Percentiles rank a stretch among this genome's conserved stretches.
These are phyloP conservation scores for Pseudogymnoascus sp. DNA, from an alignment of 2,329 filamentous ascomycete genomes.

Conservation along the genomic window DNA sequence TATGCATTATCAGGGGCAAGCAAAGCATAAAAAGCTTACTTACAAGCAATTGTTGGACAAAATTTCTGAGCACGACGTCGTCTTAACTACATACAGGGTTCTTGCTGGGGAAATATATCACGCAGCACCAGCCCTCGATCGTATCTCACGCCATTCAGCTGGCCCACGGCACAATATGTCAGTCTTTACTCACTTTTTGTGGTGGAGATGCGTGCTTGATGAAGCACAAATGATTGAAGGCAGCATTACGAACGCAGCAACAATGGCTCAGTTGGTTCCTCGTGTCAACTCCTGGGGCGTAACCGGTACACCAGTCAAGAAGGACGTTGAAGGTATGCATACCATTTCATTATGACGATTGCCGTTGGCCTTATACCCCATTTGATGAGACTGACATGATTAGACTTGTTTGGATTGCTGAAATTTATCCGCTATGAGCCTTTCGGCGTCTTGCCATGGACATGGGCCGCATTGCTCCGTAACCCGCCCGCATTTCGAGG, in stretches of 20 bases:
- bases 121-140: constrained; percentile 57
- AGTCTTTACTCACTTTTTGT: constrained; percentile 70
- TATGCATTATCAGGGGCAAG: constrained; percentile 46
- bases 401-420: constrained; percentile 72
- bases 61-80: constrained; percentile 46
- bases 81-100: constrained; percentile 59
- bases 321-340: constrained; percentile 46
- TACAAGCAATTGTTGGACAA: constrained; percentile 33
- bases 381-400: constrained; percentile 15
- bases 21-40: constrained; percentile 25
- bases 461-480: constrained; percentile 14
- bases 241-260: constrained; percentile 74
- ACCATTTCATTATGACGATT: not conserved
- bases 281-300: constrained; percentile 86
- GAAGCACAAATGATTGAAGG: constrained; percentile 92
- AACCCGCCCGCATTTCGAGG: constrained; percentile 57
- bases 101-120: constrained; percentile 77
- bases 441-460: constrained; percentile 43
- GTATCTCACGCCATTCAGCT: constrained; percentile 53
- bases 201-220: constrained; percentile 76
- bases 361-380: not conserved
- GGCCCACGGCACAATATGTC: constrained; percentile 59
- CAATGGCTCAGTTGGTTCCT: constrained; percentile 70
- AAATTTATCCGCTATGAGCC: constrained; percentile 74
- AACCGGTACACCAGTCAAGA: constrained; percentile 81